These are phyloP conservation scores for Chamaecrista fasciculata DNA, from an alignment of 306 rosid genomes.

Conservation along the genomic window DNA sequence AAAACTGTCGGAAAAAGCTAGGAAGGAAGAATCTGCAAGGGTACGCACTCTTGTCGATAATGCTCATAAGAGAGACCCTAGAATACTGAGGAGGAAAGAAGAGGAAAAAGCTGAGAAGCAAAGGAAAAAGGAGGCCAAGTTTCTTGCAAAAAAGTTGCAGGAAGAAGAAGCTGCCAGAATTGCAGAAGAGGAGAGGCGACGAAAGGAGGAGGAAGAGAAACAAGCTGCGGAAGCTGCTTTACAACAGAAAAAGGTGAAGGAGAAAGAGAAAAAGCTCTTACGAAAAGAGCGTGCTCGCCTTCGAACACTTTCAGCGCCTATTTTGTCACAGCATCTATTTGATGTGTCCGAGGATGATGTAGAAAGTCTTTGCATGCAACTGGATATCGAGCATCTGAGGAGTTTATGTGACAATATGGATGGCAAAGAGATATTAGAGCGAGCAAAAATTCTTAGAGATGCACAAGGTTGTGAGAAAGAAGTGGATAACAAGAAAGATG, in stretches of 20 bases:
- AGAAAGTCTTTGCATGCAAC: constrained; percentile 71
- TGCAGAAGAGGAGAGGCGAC: constrained; percentile 74
- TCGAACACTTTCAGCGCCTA: constrained; percentile 68
- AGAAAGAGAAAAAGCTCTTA: constrained; percentile 92
- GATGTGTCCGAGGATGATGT: constrained; percentile 67
- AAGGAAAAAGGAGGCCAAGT: constrained; percentile 82
- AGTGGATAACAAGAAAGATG: constrained; percentile 46
- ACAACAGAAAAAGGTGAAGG: constrained; percentile 77
- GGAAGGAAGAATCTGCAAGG: constrained; percentile 88
- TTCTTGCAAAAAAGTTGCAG: constrained; percentile 73
- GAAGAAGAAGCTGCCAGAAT: constrained; percentile 89
- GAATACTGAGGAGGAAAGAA: constrained; percentile 86
- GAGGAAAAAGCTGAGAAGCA: constrained; percentile 85
- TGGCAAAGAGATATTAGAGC: constrained; percentile 48
- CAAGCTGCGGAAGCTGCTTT: constrained; percentile 77
- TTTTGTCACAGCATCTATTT: constrained; percentile 44
- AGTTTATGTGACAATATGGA: constrained; percentile 73
- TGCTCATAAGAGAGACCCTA: constrained; percentile 91
- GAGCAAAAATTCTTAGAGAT: constrained; percentile 56
- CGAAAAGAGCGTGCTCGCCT: constrained; percentile 91
- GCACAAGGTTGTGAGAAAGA: constrained; percentile 42
- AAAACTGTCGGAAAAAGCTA: constrained; percentile 84
- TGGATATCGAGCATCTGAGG: constrained; percentile 65
- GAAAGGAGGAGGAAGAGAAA: constrained; percentile 78
- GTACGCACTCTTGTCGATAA: constrained; percentile 85